These are phyloP conservation scores for Colletotrichum sp. DNA, from an alignment of 2,329 filamentous ascomycete species.

Conservation along the genomic window DNA sequence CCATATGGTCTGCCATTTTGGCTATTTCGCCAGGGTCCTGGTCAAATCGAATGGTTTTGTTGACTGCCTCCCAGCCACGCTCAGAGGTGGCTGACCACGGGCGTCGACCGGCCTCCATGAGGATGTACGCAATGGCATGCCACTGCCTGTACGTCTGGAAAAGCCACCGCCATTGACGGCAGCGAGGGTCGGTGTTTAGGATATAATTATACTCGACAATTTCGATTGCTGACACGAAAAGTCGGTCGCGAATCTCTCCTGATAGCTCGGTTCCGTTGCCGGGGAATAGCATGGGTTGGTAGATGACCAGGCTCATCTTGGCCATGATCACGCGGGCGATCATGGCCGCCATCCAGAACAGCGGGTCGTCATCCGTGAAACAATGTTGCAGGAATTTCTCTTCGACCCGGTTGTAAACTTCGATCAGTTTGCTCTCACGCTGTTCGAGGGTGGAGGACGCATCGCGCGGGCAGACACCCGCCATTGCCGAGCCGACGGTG, in stretches of 20 bases:
- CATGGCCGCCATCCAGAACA: constrained; percentile 73
- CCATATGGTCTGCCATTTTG: constrained; percentile 49
- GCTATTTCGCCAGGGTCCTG: constrained; percentile 47
- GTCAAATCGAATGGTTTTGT: constrained; percentile 37
- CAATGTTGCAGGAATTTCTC: constrained; percentile 56
- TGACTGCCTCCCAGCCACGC: constrained; percentile 54
- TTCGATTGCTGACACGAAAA: constrained; percentile 76
- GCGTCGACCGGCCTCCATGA: constrained; percentile 50
- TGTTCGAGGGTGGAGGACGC: constrained; percentile 36
- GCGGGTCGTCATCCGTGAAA: constrained; percentile 49
- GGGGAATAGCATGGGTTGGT: constrained; percentile 73
- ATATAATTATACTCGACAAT: constrained; percentile 73
- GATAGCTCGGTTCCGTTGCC: constrained; percentile 61
- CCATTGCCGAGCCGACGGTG: constrained; percentile 35
- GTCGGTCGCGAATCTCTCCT: constrained; percentile 67
- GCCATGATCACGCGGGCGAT: constrained; percentile 74
- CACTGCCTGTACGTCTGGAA: constrained; percentile 57
- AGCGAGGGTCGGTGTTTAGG: constrained; percentile 63
- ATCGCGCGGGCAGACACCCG: constrained; percentile 31
- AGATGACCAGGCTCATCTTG: constrained; percentile 79
- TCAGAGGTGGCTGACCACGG: constrained; percentile 56
- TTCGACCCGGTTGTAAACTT: constrained; percentile 59
- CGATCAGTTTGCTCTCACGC: constrained; percentile 52
- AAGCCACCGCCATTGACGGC: constrained; percentile 53
- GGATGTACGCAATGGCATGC: constrained; percentile 54